These are phyloP conservation scores for Bryoerythrophyllum caledonicum DNA, from an alignment of 225 moss, liverwort and hornwort genomes.

Conservation along the genomic window DNA sequence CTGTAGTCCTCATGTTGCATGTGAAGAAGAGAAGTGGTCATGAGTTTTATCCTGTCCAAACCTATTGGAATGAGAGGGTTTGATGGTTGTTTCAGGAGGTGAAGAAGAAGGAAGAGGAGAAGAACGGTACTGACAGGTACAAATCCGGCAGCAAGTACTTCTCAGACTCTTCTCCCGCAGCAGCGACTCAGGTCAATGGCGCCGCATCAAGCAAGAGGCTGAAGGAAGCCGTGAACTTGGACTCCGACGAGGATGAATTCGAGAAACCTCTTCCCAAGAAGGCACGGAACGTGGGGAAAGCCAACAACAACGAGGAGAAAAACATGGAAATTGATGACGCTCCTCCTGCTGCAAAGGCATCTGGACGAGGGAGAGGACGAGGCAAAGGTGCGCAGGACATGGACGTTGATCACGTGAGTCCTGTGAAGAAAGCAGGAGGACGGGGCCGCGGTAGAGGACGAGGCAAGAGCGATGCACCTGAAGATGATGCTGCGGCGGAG, in stretches of 20 bases:
- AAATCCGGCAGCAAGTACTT: conserved; percentile 50
- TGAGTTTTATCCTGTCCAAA: too few relatives aligned
- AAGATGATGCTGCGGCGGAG: conserved; percentile 31
- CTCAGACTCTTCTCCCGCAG: conserved; percentile 31
- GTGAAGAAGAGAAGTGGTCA: not conserved
- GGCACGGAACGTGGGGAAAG: conserved; percentile 36
- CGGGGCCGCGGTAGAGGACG: conserved; percentile 60
- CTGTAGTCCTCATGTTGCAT: not conserved
- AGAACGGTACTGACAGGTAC: conserved; percentile 25
- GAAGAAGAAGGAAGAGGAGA: conserved; percentile 43
- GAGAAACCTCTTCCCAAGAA: conserved; percentile 44
- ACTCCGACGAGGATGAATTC: conserved; percentile 37
- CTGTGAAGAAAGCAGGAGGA: conserved; percentile 41
- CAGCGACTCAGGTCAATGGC: conserved; percentile 7
- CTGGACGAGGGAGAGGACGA: conserved; percentile 51
- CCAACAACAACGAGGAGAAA: conserved; percentile 19
- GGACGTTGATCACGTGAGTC: conserved; percentile 36
- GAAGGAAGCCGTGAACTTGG: conserved; percentile 28
- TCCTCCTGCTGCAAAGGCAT: conserved; percentile 32
- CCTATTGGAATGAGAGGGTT: conserved; percentile 7
- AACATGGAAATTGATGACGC: conserved; percentile 42
- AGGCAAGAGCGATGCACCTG: conserved; percentile 48
- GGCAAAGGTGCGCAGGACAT: conserved; percentile 37
- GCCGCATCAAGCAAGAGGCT: conserved; percentile 44
- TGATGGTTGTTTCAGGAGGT: conserved; percentile 30